These are phyloP conservation scores for Helianthus annuus DNA, from an alignment of 129 eudicot genomes.

Conservation along the genomic window HanXRQr2.0-SUNRISE NC_035433.2:147678077-147678576, in stretches of 20 bases:
- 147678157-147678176: constrained; percentile 66
- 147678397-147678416: constrained; percentile 82
- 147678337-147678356: background rate
- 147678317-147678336: background rate
- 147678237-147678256: too few species aligned
- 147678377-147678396: constrained; percentile 88
- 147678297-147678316: too few species aligned
- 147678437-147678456: constrained; percentile 87
- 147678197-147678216: constrained; percentile 71
- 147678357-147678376: constrained; percentile 58
- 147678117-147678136: background rate
- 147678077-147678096: constrained; percentile 22
- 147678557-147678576: too few species aligned
- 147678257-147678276: too few species aligned
- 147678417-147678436: constrained; percentile 94
- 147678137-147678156: background rate
- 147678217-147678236: too few species aligned
- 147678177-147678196: constrained; percentile 85
- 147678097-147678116: background rate
- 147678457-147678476: constrained; percentile 73
- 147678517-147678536: background rate
- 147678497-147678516: constrained; percentile 10
- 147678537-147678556: constrained; percentile 63
- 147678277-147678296: too few species aligned
- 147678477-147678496: background rate